Conservation (phyloP, 2,329 filamentous ascomycete genomes). For the Sarocladium brachiariae region DNA sequence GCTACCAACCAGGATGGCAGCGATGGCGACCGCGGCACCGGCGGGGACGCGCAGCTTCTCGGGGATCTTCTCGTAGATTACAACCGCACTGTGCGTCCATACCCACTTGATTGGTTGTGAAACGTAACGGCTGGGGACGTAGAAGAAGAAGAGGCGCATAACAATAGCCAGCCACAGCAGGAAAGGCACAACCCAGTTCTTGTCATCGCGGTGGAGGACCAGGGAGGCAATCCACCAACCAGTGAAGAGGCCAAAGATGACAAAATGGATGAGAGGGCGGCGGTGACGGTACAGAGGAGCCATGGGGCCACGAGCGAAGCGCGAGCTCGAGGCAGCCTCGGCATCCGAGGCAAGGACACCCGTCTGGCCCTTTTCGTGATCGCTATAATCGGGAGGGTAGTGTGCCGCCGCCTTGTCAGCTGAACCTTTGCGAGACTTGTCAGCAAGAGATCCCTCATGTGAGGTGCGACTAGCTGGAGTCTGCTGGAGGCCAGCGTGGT, state of each 20-base stretch:
- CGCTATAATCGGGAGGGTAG: slow-evolving; percentile 31
- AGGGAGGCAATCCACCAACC: slow-evolving; percentile 73
- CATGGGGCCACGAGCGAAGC: slow-evolving; percentile 15
- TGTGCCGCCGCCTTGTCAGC: slow-evolving; percentile 18
- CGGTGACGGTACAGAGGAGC: slow-evolving; percentile 37
- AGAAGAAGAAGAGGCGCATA: slow-evolving; percentile 67
- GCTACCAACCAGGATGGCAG: slow-evolving; percentile 68
- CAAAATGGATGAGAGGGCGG: slow-evolving; percentile 38
- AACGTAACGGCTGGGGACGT: slow-evolving; percentile 59
- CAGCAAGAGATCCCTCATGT: slow-evolving; percentile 18
- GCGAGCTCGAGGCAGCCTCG: neutral
- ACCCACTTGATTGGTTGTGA: slow-evolving; percentile 58
- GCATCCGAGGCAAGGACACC: slow-evolving; percentile 21
- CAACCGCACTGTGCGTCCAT: slow-evolving; percentile 60
- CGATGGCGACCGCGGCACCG: slow-evolving; percentile 58
- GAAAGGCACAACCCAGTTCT: slow-evolving; percentile 80
- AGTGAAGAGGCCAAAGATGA: slow-evolving; percentile 37
- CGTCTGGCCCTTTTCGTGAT: slow-evolving; percentile 30
- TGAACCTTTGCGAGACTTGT: slow-evolving; percentile 12
- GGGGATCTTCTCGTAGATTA: slow-evolving; percentile 56
- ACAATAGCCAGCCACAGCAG: slow-evolving; percentile 70
- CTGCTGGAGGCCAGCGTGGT: slow-evolving; percentile 15
- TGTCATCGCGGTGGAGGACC: slow-evolving; percentile 62
- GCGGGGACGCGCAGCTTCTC: slow-evolving; percentile 55
- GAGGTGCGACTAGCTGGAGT: slow-evolving; percentile 21